These are phyloP conservation scores for Cadophora sp. DNA, from an alignment of 2,329 filamentous ascomycete genomes.

Conservation along the genomic window DNA sequence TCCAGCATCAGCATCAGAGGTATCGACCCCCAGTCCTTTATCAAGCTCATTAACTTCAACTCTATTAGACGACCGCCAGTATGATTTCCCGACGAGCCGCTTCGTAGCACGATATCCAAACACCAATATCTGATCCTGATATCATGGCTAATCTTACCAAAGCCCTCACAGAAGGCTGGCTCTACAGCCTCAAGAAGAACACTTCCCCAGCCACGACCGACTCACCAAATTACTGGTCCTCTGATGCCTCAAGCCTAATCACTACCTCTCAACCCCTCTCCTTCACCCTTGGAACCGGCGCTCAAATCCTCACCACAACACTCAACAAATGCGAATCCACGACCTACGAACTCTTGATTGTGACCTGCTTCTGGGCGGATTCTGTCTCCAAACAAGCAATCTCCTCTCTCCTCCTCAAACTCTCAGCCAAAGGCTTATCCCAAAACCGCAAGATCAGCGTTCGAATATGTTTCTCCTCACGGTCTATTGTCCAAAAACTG, in stretches of 20 bases:
- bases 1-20: not conserved
- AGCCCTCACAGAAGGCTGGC: constrained; percentile 29
- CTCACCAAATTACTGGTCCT: constrained; percentile 56
- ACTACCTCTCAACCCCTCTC: constrained; percentile 52
- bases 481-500: constrained; percentile 75
- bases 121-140: not conserved
- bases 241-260: constrained; percentile 54
- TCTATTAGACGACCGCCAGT: not conserved
- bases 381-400: constrained; percentile 68
- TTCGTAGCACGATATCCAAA: not conserved
- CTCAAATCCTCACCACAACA: constrained; percentile 59
- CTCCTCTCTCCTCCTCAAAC: constrained; percentile 59
- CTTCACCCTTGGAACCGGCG: constrained; percentile 64
- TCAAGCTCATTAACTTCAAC: not conserved
- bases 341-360: constrained; percentile 71
- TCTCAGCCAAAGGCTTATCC: constrained; percentile 58
- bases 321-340: constrained; percentile 67
- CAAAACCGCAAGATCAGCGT: constrained; percentile 48
- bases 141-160: constrained; percentile 11
- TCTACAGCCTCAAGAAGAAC: constrained; percentile 25
- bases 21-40: not conserved
- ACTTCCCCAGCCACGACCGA: constrained; percentile 40
- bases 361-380: constrained; percentile 83
- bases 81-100: not conserved
- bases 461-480: constrained; percentile 78